phyloP scores from a whole-genome alignment of 345 rosid genomes.

The Psidium friedrichsthalianum region DNA sequence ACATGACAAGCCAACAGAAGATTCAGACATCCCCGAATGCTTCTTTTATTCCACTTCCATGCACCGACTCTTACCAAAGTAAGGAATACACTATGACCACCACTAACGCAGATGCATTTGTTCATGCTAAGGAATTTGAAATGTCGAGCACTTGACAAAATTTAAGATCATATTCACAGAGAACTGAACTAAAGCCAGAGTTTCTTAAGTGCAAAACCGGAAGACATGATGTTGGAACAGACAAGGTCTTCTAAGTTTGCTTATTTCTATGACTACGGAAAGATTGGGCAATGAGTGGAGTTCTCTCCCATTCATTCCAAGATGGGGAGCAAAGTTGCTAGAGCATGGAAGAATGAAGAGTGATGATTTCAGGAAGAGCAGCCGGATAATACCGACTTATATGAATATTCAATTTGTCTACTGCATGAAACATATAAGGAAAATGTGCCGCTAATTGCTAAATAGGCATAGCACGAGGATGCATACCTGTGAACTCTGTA shows the following conservation, averaged over 20 bases:
- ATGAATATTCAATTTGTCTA: not conserved
- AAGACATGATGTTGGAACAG: not conserved
- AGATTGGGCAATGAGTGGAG: not conserved
- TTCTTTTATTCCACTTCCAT: not conserved
- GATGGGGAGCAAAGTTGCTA: not conserved
- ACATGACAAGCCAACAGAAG: not conserved
- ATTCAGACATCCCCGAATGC: not conserved
- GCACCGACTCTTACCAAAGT: not conserved
- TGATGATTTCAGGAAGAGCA: not conserved
- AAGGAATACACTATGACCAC: not conserved
- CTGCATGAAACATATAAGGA: not conserved
- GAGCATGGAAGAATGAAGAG: not conserved
- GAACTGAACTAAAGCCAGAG: not conserved
- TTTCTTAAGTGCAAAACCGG: not conserved
- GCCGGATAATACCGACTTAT: not conserved
- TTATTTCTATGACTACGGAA: not conserved
- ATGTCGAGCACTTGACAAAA: not conserved
- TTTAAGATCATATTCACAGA: not conserved
- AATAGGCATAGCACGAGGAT: not conserved
- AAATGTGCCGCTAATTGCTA: not conserved
- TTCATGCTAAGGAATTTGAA: not conserved
- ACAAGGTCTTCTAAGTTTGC: not conserved
- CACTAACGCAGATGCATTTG: not conserved
- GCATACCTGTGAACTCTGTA: conserved; percentile 72
- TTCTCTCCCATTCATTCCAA: not conserved